Evolutionary conservation across 495 filamentous ascomycete genomes (phyloP), one percentile per base, ranked within the genome.

Genomic region (Pyrenopolyporus hunteri): DNA sequence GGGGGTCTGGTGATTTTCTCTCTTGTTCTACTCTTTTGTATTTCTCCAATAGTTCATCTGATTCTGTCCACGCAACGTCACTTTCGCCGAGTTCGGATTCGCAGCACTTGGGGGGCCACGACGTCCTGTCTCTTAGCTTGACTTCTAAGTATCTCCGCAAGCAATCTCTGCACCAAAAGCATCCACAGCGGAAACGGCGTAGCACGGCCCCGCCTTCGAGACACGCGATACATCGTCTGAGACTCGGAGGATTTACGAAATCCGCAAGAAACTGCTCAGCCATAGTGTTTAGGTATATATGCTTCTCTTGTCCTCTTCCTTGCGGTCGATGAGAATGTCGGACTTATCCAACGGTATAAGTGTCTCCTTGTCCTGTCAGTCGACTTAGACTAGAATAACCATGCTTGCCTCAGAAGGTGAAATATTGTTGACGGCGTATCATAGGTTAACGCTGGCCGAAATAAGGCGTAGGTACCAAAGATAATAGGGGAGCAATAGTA

Each of bases 71-170:
- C 0, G 6, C 13, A 0, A 53, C 19, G 6, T 52, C 53, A 1
- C 25, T 10, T 14, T 20, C 26, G 13, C 4, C 8, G 22, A 59
- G 1, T 2, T 0, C 0, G 1, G 0, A 4, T 1, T 14, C 3
- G 13, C 25, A 26, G 40, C 60, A 64, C n/a, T 0, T 26, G 0
- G 54, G 60, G 1, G 60, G 60, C 60, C 60, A 64, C 1, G 0
- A 3, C 1, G 6, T 5, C 19, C 19, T 29, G 28, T 53, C 11
- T 0, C n/a, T 1, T 1, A 58, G 1, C 17, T 3, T 25, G 19
- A 16, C 0, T 7, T 45, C 0, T 11, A 63, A 1, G 4, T 40
- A 40, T 16, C 1, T 6, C 11, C 0, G 0, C 11, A 64, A 23
- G 26, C 60, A 64, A 11, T 10, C 5, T 17, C 45, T 20, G 9